phyloP scores from a whole-genome alignment of 352 stramenopile genomes.

The Vaucheria bursata region DNA sequence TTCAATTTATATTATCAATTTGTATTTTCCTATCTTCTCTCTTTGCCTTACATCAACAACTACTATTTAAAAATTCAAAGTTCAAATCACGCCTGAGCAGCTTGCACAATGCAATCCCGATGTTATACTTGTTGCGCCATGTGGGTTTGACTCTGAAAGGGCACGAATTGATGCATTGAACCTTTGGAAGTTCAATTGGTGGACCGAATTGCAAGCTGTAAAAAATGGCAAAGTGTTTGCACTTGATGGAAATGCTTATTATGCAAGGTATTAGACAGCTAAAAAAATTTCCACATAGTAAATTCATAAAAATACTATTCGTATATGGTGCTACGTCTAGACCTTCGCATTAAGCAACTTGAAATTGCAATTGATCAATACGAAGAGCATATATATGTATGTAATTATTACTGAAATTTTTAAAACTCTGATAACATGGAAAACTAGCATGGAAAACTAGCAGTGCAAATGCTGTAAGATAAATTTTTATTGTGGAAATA shows the following conservation, averaged over 20 bases:
- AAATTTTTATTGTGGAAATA: no score
- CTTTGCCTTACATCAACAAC: no score
- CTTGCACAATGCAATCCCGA: constrained; percentile 22
- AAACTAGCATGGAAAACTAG: not conserved
- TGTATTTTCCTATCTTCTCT: no score
- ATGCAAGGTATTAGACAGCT: constrained; percentile 8
- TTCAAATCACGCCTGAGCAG: constrained; percentile 18
- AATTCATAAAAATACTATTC: not conserved
- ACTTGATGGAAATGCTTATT: constrained; percentile 40
- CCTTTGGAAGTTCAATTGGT: constrained; percentile 41
- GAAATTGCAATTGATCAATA: not conserved
- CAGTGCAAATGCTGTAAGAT: no score
- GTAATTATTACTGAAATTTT: not conserved
- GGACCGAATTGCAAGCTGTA: constrained; percentile 23
- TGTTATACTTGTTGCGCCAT: constrained; percentile 34
- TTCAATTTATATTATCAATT: not conserved
- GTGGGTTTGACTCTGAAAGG: constrained; percentile 26
- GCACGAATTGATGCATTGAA: constrained; percentile 13
- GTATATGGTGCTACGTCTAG: not conserved
- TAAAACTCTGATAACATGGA: not conserved
- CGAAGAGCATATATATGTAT: not conserved
- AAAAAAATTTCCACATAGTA: not conserved
- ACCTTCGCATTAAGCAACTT: not conserved
- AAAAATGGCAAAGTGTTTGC: constrained; percentile 34
- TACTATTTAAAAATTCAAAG: no score